These are phyloP conservation scores for Tephrocybe sp. DNA, from an alignment of 768 basidiomycete species.

Conservation along the genomic window DNA sequence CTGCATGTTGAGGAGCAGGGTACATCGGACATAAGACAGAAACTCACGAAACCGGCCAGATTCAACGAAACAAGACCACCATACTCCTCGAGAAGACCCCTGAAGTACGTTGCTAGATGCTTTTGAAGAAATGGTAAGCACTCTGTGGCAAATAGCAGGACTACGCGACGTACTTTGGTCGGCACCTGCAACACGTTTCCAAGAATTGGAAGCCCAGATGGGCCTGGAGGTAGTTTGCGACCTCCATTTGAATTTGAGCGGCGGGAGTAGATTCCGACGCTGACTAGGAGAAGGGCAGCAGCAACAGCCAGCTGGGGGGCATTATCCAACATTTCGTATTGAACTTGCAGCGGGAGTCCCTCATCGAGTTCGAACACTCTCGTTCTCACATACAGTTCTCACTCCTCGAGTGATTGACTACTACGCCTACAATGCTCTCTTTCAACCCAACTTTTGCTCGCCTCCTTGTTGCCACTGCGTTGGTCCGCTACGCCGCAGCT, in stretches of 20 bases:
- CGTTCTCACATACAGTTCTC: background rate
- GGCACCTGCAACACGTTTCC: conserved; percentile 9
- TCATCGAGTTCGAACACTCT: background rate
- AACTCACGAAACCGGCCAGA: conserved; percentile 4
- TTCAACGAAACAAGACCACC: conserved; percentile 8
- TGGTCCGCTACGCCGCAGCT: background rate
- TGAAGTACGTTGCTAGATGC: conserved; percentile 8
- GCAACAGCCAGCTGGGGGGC: conserved; percentile 1
- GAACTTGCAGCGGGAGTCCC: no score
- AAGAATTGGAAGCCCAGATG: conserved; percentile 3
- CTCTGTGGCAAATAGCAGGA: background rate
- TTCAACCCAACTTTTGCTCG: background rate
- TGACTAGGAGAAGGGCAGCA: background rate
- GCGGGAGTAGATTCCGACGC: background rate
- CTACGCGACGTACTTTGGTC: background rate
- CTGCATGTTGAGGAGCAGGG: background rate
- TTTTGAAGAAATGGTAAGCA: background rate
- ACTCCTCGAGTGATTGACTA: conserved; percentile 3
- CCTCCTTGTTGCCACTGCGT: background rate
- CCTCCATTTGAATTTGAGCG: background rate
- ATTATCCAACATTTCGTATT: background rate
- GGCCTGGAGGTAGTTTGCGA: conserved; percentile 2
- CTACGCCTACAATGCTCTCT: background rate
- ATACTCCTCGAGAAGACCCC: conserved; percentile 1
- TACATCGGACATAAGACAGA: background rate